Evolutionary conservation across 2,329 filamentous ascomycete species (phyloP), one percentile per base, ranked within the genome.

Genomic region (Colletotrichum sidae): DNA sequence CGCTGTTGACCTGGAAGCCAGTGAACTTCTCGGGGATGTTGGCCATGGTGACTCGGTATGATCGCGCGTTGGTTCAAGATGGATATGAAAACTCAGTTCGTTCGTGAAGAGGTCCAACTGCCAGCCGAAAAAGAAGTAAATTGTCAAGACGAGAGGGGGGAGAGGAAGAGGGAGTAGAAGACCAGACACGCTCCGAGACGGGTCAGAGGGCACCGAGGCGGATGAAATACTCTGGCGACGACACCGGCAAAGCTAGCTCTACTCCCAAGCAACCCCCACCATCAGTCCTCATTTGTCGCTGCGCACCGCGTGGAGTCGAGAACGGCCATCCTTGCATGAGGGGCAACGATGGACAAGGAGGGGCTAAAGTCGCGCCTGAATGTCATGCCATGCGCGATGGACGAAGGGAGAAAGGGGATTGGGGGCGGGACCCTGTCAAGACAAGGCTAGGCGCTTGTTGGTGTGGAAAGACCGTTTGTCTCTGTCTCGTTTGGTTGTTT

Each of bases 1-100:
- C 77, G 59, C 80, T 80, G 62, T 84, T 77, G 72, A 88, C 84
- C 78, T 88, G 85, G 79, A 89, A 89, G 69, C 87, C 86, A 62
- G 80, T 83, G 76, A 88, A 89, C 69, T 86, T 83, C 44, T 89
- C 86, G 71, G 85, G 85, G 71, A 86, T 84, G 50, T 55, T 47
- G 46, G 84, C 78, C 84, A 86, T 86, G 65, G 55, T 76, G 71
- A 38, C 12, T 56, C 45, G 62, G 44, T 54, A 59, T 65, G 33
- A 8, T 51, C 17, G 55, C 35, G 42, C 42, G 51, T 58, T 42
- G 55, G 17, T 5, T 17, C 34, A 25, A 46, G 15, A 17, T 17
- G 35, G 12, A 9, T 35, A 15, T 39, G 12, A 11, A 58, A 13
- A 25, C 9, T 59, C 25, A 15, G 42, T 41, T 34, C n/a, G 42